Conservation (phyloP, 2,329 filamentous ascomycete genomes). For the Peltaster fructicola region DNA sequence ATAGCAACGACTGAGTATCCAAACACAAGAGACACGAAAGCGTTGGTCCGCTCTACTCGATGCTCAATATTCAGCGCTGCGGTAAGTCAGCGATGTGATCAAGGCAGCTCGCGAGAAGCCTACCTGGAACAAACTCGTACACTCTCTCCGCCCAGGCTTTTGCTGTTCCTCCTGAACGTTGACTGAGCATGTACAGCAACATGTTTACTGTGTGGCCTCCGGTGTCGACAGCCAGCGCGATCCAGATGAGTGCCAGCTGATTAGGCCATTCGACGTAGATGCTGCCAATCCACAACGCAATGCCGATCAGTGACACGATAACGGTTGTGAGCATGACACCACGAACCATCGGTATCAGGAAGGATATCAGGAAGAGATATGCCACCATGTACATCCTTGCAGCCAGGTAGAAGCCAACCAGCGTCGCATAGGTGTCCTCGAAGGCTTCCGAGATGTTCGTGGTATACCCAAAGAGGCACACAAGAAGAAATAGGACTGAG, state of each 20-base stretch:
- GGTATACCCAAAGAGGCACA: constrained; percentile 44
- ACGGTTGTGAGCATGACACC: constrained; percentile 36
- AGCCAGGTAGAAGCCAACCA: constrained; percentile 43
- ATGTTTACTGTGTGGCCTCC: constrained; percentile 30
- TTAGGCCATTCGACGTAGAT: constrained; percentile 38
- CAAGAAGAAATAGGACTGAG: constrained; percentile 42
- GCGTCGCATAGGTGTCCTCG: constrained; percentile 36
- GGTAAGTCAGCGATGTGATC: neutral
- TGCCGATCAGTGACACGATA: constrained; percentile 28
- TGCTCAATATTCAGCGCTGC: constrained; percentile 43
- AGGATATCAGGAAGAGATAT: constrained; percentile 31
- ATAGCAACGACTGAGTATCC: constrained; percentile 46
- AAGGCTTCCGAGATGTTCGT: constrained; percentile 44
- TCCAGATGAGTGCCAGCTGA: constrained; percentile 39
- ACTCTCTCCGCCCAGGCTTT: constrained; percentile 15
- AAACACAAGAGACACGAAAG: constrained; percentile 47
- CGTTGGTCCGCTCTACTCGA: constrained; percentile 44
- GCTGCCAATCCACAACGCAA: constrained; percentile 41
- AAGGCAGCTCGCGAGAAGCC: neutral
- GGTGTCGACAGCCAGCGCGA: constrained; percentile 38
- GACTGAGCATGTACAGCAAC: constrained; percentile 15
- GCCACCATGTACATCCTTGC: constrained; percentile 35
- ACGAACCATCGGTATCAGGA: constrained; percentile 39
- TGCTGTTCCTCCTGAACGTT: constrained; percentile 7
- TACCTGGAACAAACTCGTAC: constrained; percentile 42